Conservation (phyloP, 2,329 filamentous ascomycete genomes). For the Cylindrodendrum hubeiense region DNA sequence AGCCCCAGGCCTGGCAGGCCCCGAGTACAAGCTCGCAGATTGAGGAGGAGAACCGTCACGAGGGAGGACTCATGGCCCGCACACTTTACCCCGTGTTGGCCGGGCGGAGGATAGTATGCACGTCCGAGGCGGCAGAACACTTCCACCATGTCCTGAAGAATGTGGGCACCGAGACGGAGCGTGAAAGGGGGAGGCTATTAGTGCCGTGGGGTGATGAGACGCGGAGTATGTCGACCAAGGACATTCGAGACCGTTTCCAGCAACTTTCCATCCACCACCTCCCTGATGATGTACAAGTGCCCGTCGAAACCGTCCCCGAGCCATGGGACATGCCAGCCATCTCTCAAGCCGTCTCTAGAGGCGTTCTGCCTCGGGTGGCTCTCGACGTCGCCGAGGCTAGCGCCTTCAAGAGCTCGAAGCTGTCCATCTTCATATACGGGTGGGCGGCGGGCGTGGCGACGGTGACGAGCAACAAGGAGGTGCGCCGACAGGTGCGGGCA, state of each 20-base stretch:
- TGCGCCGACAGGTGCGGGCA: slow-evolving; percentile 50
- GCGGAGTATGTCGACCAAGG: slow-evolving; percentile 21
- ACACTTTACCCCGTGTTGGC: slow-evolving; percentile 51
- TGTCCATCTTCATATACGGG: slow-evolving; percentile 55
- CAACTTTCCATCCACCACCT: slow-evolving; percentile 49
- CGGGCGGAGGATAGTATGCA: slow-evolving; percentile 52
- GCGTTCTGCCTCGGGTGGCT: slow-evolving; percentile 49
- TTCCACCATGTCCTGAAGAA: slow-evolving; percentile 52
- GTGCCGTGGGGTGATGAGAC: slow-evolving; percentile 44
- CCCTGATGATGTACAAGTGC: slow-evolving; percentile 50
- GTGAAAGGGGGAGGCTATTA: slow-evolving; percentile 50
- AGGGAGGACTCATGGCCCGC: slow-evolving; percentile 49
- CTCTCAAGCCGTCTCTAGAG: slow-evolving; percentile 36
- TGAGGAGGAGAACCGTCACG: slow-evolving; percentile 47
- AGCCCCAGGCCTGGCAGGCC: slow-evolving; percentile 50
- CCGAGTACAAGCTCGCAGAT: slow-evolving; percentile 50
- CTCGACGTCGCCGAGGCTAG: slow-evolving; percentile 49
- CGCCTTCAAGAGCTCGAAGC: slow-evolving; percentile 52
- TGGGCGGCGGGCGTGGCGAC: slow-evolving; percentile 52
- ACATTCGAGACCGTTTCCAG: slow-evolving; percentile 45
- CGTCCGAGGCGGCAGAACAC: slow-evolving; percentile 53
- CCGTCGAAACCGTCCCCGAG: slow-evolving; percentile 48
- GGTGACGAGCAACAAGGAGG: slow-evolving; percentile 57
- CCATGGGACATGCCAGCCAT: slow-evolving; percentile 46
- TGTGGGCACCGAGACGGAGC: slow-evolving; percentile 54